phyloP scores from a whole-genome alignment of 345 rosid genomes.

The Pistacia atlantica region DNA sequence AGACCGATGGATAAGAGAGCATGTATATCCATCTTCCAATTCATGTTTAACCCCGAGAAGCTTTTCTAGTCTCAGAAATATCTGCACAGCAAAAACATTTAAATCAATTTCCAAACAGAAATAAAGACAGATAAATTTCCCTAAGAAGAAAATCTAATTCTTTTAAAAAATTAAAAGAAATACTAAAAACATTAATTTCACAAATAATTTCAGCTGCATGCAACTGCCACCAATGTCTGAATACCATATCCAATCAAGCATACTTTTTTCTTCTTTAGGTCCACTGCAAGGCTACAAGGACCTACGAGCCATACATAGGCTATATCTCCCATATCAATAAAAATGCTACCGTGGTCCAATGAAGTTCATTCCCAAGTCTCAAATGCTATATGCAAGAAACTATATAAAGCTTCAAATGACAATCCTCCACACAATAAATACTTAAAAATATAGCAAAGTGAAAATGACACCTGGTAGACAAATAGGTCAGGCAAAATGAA shows the following conservation, averaged over 20 bases:
- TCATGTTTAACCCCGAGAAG: slow-evolving; percentile 85
- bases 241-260: not conserved
- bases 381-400: not conserved
- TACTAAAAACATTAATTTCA: not conserved
- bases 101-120: not conserved
- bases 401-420: not conserved
- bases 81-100: slow-evolving; percentile 37
- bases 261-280: not conserved
- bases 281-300: not conserved
- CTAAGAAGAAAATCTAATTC: not conserved
- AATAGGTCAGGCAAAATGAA: not conserved
- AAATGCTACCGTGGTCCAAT: not conserved
- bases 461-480: not conserved
- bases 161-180: not conserved
- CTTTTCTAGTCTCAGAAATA: slow-evolving; percentile 53
- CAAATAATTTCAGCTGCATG: not conserved
- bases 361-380: slow-evolving; percentile 1
- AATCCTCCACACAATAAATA: not conserved
- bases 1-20: slow-evolving; percentile 71
- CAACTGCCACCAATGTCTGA: not conserved
- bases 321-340: not conserved
- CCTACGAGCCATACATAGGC: not conserved
- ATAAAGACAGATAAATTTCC: not conserved
- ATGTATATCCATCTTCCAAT: slow-evolving; percentile 83
- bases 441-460: not conserved